Conservation (phyloP, 352 stramenopile genomes). For the Discostella stelligera region DNA sequence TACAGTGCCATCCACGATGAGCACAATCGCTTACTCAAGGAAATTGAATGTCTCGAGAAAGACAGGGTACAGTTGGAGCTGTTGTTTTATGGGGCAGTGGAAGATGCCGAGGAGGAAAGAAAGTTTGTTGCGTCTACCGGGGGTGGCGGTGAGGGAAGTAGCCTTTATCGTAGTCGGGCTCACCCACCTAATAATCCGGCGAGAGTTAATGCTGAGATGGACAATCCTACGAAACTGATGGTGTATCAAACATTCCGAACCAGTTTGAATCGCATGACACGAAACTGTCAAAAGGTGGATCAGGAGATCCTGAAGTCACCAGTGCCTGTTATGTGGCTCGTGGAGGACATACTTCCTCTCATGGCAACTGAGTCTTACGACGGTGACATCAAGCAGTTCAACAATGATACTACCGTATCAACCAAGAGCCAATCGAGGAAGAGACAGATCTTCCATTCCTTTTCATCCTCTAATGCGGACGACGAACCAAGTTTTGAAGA, state of each 20-base stretch:
- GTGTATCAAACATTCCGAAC: constrained; percentile 26
- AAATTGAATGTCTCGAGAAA: constrained; percentile 38
- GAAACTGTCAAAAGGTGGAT: background rate
- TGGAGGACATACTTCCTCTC: constrained; percentile 16
- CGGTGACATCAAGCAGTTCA: background rate
- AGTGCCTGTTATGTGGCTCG: constrained; percentile 28
- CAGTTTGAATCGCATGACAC: constrained; percentile 4
- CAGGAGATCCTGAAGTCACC: constrained; percentile 12
- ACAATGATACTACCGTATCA: background rate
- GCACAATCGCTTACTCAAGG: constrained; percentile 16
- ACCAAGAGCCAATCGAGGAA: background rate
- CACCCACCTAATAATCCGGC: too few species aligned
- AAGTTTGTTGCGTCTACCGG: background rate
- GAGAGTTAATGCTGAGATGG: too few species aligned
- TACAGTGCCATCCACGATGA: constrained; percentile 38
- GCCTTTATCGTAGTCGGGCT: background rate
- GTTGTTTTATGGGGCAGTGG: constrained; percentile 18
- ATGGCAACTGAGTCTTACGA: background rate
- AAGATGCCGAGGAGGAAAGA: background rate
- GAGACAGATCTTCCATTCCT: background rate
- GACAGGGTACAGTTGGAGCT: constrained; percentile 35
- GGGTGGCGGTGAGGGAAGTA: background rate
- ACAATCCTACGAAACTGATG: background rate
- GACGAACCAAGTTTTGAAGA: background rate
- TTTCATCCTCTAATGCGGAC: too few species aligned